Percentiles rank a stretch among this genome's conserved stretches.
phyloP scores from a whole-genome alignment of 1,284 basidiomycete genomes.

The Puccinia coronata region DNA sequence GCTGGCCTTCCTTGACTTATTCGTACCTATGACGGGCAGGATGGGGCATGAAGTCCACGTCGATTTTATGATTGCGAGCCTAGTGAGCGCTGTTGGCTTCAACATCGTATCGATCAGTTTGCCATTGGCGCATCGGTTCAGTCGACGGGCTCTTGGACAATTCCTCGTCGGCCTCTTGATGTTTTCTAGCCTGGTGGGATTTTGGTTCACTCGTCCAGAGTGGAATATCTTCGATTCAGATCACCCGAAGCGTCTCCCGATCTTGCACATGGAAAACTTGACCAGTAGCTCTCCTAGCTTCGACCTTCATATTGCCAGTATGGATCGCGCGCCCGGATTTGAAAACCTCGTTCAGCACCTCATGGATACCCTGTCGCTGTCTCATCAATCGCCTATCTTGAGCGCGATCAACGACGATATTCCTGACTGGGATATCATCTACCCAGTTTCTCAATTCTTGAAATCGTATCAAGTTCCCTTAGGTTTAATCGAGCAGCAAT shows the following conservation, averaged over 20 bases:
- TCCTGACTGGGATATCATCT: conserved; percentile 79
- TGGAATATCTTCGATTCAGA: conserved; percentile 73
- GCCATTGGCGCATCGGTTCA: conserved; percentile 73
- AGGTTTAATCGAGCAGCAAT: conserved; percentile 48
- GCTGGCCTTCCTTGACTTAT: conserved; percentile 76
- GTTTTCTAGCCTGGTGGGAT: conserved; percentile 18
- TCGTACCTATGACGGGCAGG: conserved; percentile 79
- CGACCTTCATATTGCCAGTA: conserved; percentile 76
- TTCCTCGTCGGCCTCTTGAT: conserved; percentile 20
- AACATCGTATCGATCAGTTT: conserved; percentile 66
- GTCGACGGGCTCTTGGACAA: conserved; percentile 55
- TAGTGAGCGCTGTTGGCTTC: conserved; percentile 57
- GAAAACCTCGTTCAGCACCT: conserved; percentile 68
- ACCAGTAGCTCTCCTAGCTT: conserved; percentile 70
- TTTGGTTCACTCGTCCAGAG: conserved; percentile 53
- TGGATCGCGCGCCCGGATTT: conserved; percentile 80
- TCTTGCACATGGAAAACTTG: conserved; percentile 80
- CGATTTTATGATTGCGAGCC: conserved; percentile 82
- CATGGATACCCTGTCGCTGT: conserved; percentile 66
- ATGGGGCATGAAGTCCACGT: conserved; percentile 69
- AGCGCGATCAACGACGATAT: conserved; percentile 58
- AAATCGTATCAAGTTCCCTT: conserved; percentile 74
- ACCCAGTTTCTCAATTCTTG: conserved; percentile 68
- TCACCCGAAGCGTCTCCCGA: conserved; percentile 85
- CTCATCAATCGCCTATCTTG: conserved; percentile 56